phyloP scores from a whole-genome alignment of 169 alveolate species.

The Plasmodium fragile region DNA sequence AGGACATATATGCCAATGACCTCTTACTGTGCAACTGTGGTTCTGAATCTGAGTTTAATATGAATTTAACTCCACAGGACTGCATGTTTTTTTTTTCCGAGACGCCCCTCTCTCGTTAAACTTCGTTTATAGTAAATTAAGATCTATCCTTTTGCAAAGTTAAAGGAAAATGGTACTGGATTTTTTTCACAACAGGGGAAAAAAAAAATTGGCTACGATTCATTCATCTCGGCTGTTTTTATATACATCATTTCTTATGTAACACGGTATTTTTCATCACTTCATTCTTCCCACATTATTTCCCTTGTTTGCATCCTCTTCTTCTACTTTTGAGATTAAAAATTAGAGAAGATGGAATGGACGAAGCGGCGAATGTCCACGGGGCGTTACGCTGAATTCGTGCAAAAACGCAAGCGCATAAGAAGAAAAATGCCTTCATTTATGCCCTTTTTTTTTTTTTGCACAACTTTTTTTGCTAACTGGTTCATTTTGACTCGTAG shows the following conservation, averaged over 20 bases:
- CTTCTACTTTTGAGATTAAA: conserved; percentile 3
- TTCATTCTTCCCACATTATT: not conserved
- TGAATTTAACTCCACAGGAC: not conserved
- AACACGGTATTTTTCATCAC: not conserved
- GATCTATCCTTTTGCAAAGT: not conserved
- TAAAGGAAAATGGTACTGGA: not conserved
- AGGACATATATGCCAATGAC: not conserved
- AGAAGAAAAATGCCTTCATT: not conserved
- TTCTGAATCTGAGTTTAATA: not conserved
- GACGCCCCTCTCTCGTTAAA: not conserved
- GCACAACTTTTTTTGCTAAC: not conserved
- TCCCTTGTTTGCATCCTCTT: not conserved
- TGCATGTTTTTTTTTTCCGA: not conserved
- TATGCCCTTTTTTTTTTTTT: not conserved
- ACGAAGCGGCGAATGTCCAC: not conserved
- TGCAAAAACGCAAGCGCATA: not conserved
- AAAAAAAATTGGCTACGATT: not conserved
- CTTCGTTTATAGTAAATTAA: not conserved
- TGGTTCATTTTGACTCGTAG: not conserved
- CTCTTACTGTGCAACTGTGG: not conserved
- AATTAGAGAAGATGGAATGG: not conserved
- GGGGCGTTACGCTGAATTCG: not conserved
- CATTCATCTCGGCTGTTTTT: not conserved
- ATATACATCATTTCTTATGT: not conserved
- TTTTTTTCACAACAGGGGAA: not conserved